Evolutionary conservation across 2,329 filamentous ascomycete genomes (phyloP), one percentile per base, ranked within the genome.

Genomic region (Cladobotryum mycophilum): DNA sequence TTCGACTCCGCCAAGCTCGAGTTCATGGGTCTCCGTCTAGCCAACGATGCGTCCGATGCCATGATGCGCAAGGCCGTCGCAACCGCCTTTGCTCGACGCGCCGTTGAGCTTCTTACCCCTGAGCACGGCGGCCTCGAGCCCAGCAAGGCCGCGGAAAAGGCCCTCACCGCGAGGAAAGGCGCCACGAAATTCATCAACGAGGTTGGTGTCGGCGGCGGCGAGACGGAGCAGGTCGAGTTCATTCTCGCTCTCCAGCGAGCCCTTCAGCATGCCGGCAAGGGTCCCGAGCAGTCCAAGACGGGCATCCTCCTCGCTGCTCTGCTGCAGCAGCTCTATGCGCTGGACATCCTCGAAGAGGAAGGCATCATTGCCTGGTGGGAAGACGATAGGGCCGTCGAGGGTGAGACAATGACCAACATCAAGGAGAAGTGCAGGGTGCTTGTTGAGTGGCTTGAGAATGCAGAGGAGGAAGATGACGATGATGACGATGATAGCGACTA

Each of bases 11-110:
- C 82, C 45, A 89, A 92, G 65, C 80, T 97, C 34, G 93, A 99
- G 66, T 87, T 99, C 55, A 95, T 91, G 74, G 88, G 89, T 43
- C 76, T 97, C n/a, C 86, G 92, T 11, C 88, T 99, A 67, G 86
- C 85, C 49, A 89, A 88, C 61, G 89, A 97, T 62, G 93, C 93
- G 2, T 91, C 89, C 1, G 92, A 96, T 62, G 80, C 85, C 57
- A 87, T 93, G 67, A 88, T 97, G 62, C 88, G 92, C 41, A 85
- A 86, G 34, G 90, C 93, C 14, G 85, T 97, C 20, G 89, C 89
- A 2, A 82, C 85, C 2, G 88, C 91, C 1, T 92, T 97, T 64
- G 86, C 89, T 61, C 89, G 88, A 61, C 85, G 87, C 51, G 86
- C 91, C 42, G 79, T 83, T 5, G 85, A 90, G 64, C 78, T 96